Evolutionary conservation across 257 asterid genomes (phyloP).

Genomic region (Craterostigma plantagineum): DNA sequence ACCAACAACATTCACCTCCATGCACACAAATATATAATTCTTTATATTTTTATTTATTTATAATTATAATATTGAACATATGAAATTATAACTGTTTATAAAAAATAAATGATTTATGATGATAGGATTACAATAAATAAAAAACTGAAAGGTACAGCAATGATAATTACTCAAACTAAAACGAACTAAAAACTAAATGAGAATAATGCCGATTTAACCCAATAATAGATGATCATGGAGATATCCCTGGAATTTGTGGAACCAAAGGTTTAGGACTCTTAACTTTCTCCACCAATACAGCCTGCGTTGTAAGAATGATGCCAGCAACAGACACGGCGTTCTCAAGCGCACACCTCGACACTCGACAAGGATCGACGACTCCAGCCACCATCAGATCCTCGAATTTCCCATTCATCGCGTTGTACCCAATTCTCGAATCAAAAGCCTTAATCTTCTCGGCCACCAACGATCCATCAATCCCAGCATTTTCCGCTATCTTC

Average conservation of each 20-base stretch:
- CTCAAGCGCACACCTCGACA: slow-evolving; percentile 69
- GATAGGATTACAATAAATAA: no score
- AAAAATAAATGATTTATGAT: no score
- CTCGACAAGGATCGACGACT: slow-evolving; percentile 67
- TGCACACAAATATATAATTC: no score
- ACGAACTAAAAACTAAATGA: no score
- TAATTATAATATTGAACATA: no score
- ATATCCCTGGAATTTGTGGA: slow-evolving; percentile 73
- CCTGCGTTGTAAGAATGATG: slow-evolving; percentile 73
- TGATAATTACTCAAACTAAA: no score
- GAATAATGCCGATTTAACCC: no score
- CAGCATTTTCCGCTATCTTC: slow-evolving; percentile 74
- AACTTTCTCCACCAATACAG: slow-evolving; percentile 60
- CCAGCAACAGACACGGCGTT: slow-evolving; percentile 88
- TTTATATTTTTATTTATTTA: no score
- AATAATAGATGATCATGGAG: slow-evolving; percentile 18
- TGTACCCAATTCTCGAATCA: slow-evolving; percentile 49
- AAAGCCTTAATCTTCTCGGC: slow-evolving; percentile 38
- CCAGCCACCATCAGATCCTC: slow-evolving; percentile 83
- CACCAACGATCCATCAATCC: slow-evolving; percentile 66
- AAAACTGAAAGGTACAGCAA: no score
- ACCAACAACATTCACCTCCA: no score
- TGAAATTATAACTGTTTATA: no score
- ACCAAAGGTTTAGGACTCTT: slow-evolving; percentile 43
- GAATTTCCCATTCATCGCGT: slow-evolving; percentile 60